These are phyloP conservation scores for Boletus rufocinnamomeus DNA, from an alignment of 768 basidiomycete species.

Conservation along the genomic window DNA sequence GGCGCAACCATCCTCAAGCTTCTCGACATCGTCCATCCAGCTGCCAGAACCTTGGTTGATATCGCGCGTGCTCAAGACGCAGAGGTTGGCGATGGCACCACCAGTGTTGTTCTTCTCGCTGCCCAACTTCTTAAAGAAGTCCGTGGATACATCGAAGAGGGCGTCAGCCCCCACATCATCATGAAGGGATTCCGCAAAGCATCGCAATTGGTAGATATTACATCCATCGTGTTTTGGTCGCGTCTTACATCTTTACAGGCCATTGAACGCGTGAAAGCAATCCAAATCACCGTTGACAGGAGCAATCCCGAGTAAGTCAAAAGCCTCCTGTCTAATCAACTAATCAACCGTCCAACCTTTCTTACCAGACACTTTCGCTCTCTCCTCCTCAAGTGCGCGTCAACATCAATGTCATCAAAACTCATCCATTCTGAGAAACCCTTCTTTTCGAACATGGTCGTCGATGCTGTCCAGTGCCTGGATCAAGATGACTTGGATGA, in stretches of 20 bases:
- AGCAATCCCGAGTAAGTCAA: conserved; percentile 81
- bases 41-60: conserved; percentile 96
- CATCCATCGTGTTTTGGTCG: conserved; percentile 7
- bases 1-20: conserved; percentile 98
- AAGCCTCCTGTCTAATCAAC: neutral
- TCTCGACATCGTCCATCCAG: conserved; percentile 97
- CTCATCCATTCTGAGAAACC: conserved; percentile 98
- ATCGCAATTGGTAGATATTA: conserved; percentile 67
- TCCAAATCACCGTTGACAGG: conserved; percentile 90
- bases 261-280: conserved; percentile 80
- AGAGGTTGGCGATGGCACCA: conserved; percentile 98
- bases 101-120: conserved; percentile 91
- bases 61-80: conserved; percentile 98
- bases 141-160: conserved; percentile 90
- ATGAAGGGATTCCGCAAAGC: conserved; percentile 95
- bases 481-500: conserved; percentile 95
- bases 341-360: conserved; percentile 9
- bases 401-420: conserved; percentile 99
- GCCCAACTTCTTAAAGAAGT: conserved; percentile 95
- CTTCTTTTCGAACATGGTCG: conserved; percentile 98
- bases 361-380: conserved; percentile 81
- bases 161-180: conserved; percentile 95
- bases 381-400: conserved; percentile 92
- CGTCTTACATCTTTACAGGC: conserved; percentile 51
- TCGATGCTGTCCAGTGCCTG: conserved; percentile 90